Conservation (phyloP, 2,329 filamentous ascomycete species). For the Rasamsonia emersonii region DNA sequence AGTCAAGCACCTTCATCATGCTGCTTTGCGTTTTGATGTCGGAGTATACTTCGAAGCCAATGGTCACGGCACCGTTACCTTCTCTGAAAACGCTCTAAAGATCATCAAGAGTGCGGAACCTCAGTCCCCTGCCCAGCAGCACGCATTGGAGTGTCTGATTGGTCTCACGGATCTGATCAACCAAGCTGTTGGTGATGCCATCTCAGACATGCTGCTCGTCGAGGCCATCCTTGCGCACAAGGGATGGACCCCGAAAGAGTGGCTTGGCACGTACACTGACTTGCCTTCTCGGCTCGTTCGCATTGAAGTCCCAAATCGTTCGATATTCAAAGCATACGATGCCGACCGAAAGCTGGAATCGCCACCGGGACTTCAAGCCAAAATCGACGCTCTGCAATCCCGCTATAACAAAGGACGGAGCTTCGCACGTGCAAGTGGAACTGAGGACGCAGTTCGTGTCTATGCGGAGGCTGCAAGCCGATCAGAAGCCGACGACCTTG, state of each 20-base stretch:
- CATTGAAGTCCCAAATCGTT: slow-evolving; percentile 80
- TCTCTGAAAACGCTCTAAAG: slow-evolving; percentile 74
- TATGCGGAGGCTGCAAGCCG: slow-evolving; percentile 90
- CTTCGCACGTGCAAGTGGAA: slow-evolving; percentile 88
- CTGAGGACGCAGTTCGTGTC: slow-evolving; percentile 90
- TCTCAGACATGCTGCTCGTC: slow-evolving; percentile 92
- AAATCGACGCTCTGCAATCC: slow-evolving; percentile 79
- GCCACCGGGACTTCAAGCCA: slow-evolving; percentile 68
- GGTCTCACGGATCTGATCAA: slow-evolving; percentile 90
- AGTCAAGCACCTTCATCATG: slow-evolving; percentile 96
- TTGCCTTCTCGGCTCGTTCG: slow-evolving; percentile 92
- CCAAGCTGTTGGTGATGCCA: slow-evolving; percentile 91
- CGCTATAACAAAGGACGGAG: slow-evolving; percentile 85
- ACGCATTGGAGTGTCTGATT: slow-evolving; percentile 73
- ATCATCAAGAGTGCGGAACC: slow-evolving; percentile 72
- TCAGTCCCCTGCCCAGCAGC: slow-evolving; percentile 83
- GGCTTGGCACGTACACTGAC: slow-evolving; percentile 87
- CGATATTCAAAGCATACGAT: slow-evolving; percentile 76
- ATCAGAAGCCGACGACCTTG: slow-evolving; percentile 83
- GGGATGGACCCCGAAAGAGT: slow-evolving; percentile 79
- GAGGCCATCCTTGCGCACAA: slow-evolving; percentile 96
- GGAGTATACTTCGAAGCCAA: slow-evolving; percentile 99
- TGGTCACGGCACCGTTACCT: slow-evolving; percentile 92
- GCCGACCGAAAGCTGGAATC: slow-evolving; percentile 81
- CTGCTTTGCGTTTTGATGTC: slow-evolving; percentile 88